A percentile compares a stretch with the other conserved stretches of the same genome.
Conservation (phyloP, 148 eudicot genomes). For the Vaccinium vitisidaea region DNA sequence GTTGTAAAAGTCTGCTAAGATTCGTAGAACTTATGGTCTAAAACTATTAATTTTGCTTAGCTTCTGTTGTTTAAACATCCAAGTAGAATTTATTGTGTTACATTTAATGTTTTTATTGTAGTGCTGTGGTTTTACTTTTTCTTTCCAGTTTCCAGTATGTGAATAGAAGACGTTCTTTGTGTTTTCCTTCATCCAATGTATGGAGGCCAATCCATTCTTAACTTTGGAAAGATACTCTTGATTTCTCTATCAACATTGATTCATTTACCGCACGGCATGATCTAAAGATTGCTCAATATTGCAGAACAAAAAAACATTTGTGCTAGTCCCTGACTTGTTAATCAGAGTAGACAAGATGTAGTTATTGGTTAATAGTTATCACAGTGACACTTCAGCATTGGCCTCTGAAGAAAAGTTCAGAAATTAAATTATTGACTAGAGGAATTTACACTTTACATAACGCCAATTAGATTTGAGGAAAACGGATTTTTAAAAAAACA, state of each 20-base stretch:
- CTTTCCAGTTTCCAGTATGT: slow-evolving; percentile 25
- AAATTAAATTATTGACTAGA: background rate
- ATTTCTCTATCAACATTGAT: background rate
- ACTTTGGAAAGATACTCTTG: background rate
- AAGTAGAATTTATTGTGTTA: background rate
- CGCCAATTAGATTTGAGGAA: background rate
- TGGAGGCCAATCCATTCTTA: background rate
- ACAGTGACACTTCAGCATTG: background rate
- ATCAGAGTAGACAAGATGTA: background rate
- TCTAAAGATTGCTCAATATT: background rate
- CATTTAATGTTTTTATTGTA: slow-evolving; percentile 22
- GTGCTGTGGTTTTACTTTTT: slow-evolving; percentile 18
- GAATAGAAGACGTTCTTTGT: slow-evolving; percentile 27
- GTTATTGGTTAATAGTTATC: background rate
- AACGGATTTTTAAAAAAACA: background rate
- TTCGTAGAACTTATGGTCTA: background rate
- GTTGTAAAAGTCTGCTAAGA: background rate
- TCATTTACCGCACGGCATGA: background rate
- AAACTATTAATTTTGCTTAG: background rate
- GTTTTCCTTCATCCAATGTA: slow-evolving; percentile 17
- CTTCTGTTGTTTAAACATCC: background rate
- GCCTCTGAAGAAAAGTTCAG: background rate
- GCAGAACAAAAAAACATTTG: background rate
- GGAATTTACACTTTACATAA: background rate
- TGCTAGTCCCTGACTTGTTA: background rate